Evolutionary conservation across 495 filamentous ascomycete genomes (phyloP), one percentile per base, ranked within the genome.

Genomic region (Penicillium atrosanguineum): DNA sequence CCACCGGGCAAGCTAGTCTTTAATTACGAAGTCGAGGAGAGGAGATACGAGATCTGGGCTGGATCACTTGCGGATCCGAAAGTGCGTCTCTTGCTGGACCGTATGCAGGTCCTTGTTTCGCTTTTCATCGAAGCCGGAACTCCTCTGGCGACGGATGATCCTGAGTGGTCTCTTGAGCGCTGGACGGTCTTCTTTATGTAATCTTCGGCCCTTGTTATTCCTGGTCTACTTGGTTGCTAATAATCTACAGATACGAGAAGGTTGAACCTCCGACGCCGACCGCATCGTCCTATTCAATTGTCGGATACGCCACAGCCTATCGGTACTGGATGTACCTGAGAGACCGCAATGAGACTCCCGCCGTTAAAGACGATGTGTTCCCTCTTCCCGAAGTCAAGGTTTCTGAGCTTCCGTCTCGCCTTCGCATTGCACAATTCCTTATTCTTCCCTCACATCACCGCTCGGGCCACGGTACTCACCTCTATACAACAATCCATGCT

Each of bases 51-150:
- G 63, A 77, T 88, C 20, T 87, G 83, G 83, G 74, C 75, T 40
- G 77, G 80, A 6, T 79, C 74, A 36, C 70, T 88, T 34, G 70
- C 70, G 7, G 76, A 87, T 59, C 71, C 80, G 0, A 75, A 73
- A 15, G 81, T 92, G 28, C 78, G 76, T 53, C 74, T 82, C 56
- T 65, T 96, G 28, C 62, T 94, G 51, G 83, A 82, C 61, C 89
- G 90, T 43, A 83, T 91, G 44, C 90, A 96, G 68, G 82, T 96
- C 36, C 75, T 92, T 21, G 80, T 90, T n/a, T 85, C 87, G 7
- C 76, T 97, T 48, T 95, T 87, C 69, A 96, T 99, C 55, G 94
- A 99, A 69, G 94, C 89, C 20, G 95, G 90, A 29, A 85, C 83
- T 12, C 79, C 76, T 21, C 76, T 95, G 18, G 77, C 84, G 8